Conservation (phyloP, 768 basidiomycete genomes). For the Tremella yokohamensis region DNA sequence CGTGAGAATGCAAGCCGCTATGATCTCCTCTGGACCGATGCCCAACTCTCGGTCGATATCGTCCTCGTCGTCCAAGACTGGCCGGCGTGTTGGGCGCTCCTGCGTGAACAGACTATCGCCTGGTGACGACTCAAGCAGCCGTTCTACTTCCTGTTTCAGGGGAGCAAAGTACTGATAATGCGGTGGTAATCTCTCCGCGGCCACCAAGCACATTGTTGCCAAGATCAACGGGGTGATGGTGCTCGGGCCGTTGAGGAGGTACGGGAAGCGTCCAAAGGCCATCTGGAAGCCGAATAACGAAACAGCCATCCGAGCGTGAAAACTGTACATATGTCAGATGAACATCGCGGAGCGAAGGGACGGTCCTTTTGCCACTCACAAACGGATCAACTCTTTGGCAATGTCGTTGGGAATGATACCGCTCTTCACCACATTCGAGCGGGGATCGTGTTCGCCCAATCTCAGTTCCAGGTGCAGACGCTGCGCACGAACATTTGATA, state of each 20-base stretch:
- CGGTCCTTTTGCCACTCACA: too few species aligned
- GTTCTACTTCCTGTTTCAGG: background rate
- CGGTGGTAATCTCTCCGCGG: background rate
- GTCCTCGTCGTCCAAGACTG: background rate
- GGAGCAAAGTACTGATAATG: background rate
- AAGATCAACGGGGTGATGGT: conserved; percentile 2
- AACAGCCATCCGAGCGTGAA: background rate
- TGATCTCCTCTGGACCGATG: conserved; percentile 11
- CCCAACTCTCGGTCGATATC: conserved; percentile 6
- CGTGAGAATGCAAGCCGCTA: background rate
- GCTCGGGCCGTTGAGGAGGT: background rate
- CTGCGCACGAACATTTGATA: too few species aligned
- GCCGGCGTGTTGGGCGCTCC: background rate
- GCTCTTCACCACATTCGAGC: too few species aligned
- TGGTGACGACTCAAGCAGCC: background rate
- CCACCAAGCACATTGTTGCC: background rate
- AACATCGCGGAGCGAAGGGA: too few species aligned
- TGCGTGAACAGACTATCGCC: background rate
- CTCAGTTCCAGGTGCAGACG: too few species aligned
- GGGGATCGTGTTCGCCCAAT: too few species aligned
- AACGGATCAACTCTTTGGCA: too few species aligned
- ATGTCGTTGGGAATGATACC: too few species aligned
- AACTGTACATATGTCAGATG: background rate
- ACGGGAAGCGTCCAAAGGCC: background rate
- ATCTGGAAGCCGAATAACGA: background rate